Percentiles rank a stretch among this genome's conserved stretches.
Conservation (phyloP, 2,329 filamentous ascomycete species). For the Claviceps pazoutovae region DNA sequence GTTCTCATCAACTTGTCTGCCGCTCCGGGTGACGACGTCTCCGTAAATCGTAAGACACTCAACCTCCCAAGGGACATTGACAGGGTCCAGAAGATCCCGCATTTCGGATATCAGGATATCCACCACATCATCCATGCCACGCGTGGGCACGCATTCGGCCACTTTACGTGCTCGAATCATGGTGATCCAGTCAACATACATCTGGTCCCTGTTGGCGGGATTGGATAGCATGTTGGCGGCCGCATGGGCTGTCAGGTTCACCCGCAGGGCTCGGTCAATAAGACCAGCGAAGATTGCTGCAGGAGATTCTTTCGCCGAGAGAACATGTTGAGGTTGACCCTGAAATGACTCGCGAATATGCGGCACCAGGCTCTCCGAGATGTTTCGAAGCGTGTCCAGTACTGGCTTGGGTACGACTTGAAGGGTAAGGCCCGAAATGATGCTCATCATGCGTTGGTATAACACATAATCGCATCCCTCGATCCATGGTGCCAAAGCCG, state of each 20-base stretch:
- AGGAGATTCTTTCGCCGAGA: slow-evolving; percentile 75
- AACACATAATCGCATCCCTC: slow-evolving; percentile 89
- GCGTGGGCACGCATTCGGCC: slow-evolving; percentile 47
- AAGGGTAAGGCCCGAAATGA: slow-evolving; percentile 74
- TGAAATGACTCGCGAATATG: slow-evolving; percentile 81
- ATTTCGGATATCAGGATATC: slow-evolving; percentile 52
- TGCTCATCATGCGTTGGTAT: slow-evolving; percentile 93
- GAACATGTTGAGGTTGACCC: slow-evolving; percentile 70
- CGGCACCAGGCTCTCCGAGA: slow-evolving; percentile 64
- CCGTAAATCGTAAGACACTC: slow-evolving; percentile 48
- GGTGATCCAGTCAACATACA: slow-evolving; percentile 84
- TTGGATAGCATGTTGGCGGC: slow-evolving; percentile 86
- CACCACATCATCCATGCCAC: slow-evolving; percentile 53
- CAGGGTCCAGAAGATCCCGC: slow-evolving; percentile 54
- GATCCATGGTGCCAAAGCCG: slow-evolving; percentile 78
- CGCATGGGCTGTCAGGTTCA: slow-evolving; percentile 87
- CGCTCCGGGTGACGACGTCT: slow-evolving; percentile 36
- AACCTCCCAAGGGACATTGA: slow-evolving; percentile 50
- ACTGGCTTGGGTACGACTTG: slow-evolving; percentile 85
- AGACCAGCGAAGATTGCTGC: slow-evolving; percentile 80
- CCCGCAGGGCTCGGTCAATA: slow-evolving; percentile 72
- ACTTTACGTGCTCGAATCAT: slow-evolving; percentile 49
- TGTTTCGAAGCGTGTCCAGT: slow-evolving; percentile 72
- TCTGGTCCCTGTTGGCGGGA: slow-evolving; percentile 78
- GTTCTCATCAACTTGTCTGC: slow-evolving; percentile 20